Base-by-base conservation (phyloP, 2,329 filamentous ascomycete genomes). In the Incumbomyces lentus region DNA sequence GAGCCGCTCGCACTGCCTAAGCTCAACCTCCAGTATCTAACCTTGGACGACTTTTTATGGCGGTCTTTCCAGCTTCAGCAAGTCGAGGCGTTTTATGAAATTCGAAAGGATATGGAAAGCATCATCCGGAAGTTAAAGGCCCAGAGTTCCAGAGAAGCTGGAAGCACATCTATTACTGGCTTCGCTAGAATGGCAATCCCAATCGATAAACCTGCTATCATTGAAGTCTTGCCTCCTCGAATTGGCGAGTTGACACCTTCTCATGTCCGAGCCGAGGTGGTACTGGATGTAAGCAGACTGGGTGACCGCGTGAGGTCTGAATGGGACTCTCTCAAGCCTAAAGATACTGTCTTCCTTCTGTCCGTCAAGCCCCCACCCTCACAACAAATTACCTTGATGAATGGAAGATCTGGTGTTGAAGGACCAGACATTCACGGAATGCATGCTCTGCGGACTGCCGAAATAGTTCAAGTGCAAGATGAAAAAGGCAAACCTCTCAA, bases 1-100 rank as follows among this genome's bases (percentile, higher is more conserved):
- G 79, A 79, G 40, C 89, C 92, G 4, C 72, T 98, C 48, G 86
- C 92, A 2, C 79, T 98, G 36, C 92, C 92, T 2, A 98, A 98
- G 62, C 68, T 96, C 38, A 98, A 95, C 57, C 70, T 98, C 22
- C 92, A 98, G 60, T 98, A 98, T 64, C 73, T 98, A 12, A 94
- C 89, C 2, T 79, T 95, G 42, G 88, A 88, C 2, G 92, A 98
- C 64, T 98, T 98, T 58, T 68, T 98, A n/a, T 98, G 89, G 88
- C 79, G 93, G 52, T 88, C 90, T 0, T 82, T 96, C 58, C 75
- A 93, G 12, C 71, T 98, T 7, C 92, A 95, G 62, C 81, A 90
- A 34, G 85, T 82, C 49, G 92, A 98, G 64, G 78, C 90, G 0
- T 95, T 96, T 62, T 96, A 93, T 62, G 86, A 87, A 50, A 90